These are phyloP conservation scores for Dioszegia hungarica DNA, from an alignment of 768 basidiomycete genomes.

Conservation along the genomic window DNA sequence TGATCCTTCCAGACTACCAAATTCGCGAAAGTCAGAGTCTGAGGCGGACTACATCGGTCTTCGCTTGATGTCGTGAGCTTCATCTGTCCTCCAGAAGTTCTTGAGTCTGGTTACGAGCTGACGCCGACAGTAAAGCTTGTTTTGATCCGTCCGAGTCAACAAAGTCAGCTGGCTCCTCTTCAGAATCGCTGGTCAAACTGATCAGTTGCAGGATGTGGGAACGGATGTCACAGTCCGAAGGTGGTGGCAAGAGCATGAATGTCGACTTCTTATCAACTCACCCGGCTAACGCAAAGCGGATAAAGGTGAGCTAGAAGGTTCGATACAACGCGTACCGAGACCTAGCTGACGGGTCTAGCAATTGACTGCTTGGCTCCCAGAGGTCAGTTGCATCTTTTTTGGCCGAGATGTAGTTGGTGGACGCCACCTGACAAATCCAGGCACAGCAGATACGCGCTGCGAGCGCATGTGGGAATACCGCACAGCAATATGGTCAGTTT, in stretches of 20 bases:
- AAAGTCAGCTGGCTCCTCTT: slow-evolving; percentile 52
- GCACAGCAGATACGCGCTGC: slow-evolving; percentile 44
- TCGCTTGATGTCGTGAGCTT: slow-evolving; percentile 59
- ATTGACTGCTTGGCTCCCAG: slow-evolving; percentile 43
- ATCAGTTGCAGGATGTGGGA: slow-evolving; percentile 61
- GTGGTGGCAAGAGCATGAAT: slow-evolving; percentile 25
- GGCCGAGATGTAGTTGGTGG: too few relatives aligned
- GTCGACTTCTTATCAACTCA: slow-evolving; percentile 74
- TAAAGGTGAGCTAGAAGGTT: slow-evolving; percentile 59
- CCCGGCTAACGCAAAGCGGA: slow-evolving; percentile 66
- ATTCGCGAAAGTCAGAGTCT: slow-evolving; percentile 72
- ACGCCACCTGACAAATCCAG: too few relatives aligned
- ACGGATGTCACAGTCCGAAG: slow-evolving; percentile 61
- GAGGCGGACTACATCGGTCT: slow-evolving; percentile 90
- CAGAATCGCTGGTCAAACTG: slow-evolving; percentile 3
- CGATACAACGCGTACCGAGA: background rate
- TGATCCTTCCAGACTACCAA: slow-evolving; percentile 58
- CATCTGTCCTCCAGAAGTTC: background rate
- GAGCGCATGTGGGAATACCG: slow-evolving; percentile 36
- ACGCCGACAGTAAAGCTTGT: slow-evolving; percentile 59
- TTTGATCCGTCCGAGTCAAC: slow-evolving; percentile 75
- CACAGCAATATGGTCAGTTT: slow-evolving; percentile 37
- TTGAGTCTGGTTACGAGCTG: background rate
- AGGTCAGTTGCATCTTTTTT: too few relatives aligned
- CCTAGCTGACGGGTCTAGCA: slow-evolving; percentile 14